Conservation (phyloP, 345 rosid species). For the Populus nigra region DNA sequence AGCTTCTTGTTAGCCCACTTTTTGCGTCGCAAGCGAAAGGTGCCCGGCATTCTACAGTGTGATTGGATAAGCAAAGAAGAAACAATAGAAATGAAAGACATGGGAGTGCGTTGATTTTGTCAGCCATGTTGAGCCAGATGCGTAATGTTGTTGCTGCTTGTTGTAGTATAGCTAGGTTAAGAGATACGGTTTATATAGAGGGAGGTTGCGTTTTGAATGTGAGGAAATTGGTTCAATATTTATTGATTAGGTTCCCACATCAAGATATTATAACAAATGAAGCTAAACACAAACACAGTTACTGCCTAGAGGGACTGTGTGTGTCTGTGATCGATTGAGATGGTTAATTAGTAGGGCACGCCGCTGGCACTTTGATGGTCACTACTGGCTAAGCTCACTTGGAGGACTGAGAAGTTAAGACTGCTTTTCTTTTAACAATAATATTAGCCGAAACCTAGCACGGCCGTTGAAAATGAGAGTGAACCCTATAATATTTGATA, state of each 20-base stretch:
- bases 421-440: background rate
- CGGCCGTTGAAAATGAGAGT: background rate
- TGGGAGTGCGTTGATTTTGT: background rate
- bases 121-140: slow-evolving; percentile 2
- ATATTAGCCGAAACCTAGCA: slow-evolving; percentile 6
- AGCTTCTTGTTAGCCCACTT: slow-evolving; percentile 13
- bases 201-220: slow-evolving; percentile 12
- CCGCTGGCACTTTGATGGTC: background rate
- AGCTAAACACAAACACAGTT: background rate
- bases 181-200: slow-evolving; percentile 5
- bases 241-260: slow-evolving; percentile 25
- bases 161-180: background rate
- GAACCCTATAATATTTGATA: background rate
- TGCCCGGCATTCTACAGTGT: background rate
- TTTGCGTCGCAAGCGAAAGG: slow-evolving; percentile 35
- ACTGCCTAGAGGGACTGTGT: background rate
- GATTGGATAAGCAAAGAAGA: background rate
- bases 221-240: background rate
- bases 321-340: background rate
- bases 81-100: background rate
- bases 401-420: background rate
- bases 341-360: slow-evolving; percentile 12
- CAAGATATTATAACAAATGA: background rate
- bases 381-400: background rate
- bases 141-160: background rate